phyloP scores from a whole-genome alignment of 495 filamentous ascomycete species.

The Penicillium steckii region DNA sequence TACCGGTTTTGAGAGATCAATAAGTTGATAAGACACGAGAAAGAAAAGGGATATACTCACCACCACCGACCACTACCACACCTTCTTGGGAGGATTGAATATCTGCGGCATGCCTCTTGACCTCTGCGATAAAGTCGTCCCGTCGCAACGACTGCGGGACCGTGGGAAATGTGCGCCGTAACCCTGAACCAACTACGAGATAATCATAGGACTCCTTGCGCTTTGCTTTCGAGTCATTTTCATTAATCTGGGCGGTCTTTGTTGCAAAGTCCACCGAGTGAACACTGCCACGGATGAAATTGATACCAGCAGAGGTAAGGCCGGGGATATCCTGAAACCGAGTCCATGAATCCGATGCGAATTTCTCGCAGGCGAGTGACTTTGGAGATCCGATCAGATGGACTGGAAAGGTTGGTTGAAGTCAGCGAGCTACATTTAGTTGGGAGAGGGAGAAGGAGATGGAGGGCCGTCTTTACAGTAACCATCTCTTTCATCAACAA shows the following conservation, averaged over 20 bases:
- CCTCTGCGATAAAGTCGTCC: slow-evolving; percentile 58
- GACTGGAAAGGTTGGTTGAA: slow-evolving; percentile 17
- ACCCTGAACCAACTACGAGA: slow-evolving; percentile 59
- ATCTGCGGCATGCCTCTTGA: slow-evolving; percentile 25
- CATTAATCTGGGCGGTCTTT: slow-evolving; percentile 51
- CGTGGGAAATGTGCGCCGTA: slow-evolving; percentile 60
- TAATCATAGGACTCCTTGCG: slow-evolving; percentile 58
- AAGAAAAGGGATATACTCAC: slow-evolving; percentile 14
- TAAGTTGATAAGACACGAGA: background rate
- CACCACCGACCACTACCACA: slow-evolving; percentile 58
- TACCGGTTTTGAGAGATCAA: slow-evolving; percentile 13
- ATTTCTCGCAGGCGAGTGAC: slow-evolving; percentile 54
- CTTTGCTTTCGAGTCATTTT: slow-evolving; percentile 16
- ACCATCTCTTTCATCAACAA: slow-evolving; percentile 70
- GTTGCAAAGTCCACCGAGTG: slow-evolving; percentile 47
- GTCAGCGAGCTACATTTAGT: no score
- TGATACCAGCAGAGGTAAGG: slow-evolving; percentile 50
- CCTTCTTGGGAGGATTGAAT: slow-evolving; percentile 37
- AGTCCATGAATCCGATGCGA: slow-evolving; percentile 59
- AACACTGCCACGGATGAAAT: slow-evolving; percentile 57
- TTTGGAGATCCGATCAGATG: slow-evolving; percentile 67
- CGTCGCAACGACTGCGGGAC: slow-evolving; percentile 56
- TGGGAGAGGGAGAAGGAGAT: no score
- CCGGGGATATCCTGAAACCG: slow-evolving; percentile 59
- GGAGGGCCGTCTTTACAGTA: no score